Conservation (phyloP, 495 filamentous ascomycete species). For the Neurospora sp. region DNA sequence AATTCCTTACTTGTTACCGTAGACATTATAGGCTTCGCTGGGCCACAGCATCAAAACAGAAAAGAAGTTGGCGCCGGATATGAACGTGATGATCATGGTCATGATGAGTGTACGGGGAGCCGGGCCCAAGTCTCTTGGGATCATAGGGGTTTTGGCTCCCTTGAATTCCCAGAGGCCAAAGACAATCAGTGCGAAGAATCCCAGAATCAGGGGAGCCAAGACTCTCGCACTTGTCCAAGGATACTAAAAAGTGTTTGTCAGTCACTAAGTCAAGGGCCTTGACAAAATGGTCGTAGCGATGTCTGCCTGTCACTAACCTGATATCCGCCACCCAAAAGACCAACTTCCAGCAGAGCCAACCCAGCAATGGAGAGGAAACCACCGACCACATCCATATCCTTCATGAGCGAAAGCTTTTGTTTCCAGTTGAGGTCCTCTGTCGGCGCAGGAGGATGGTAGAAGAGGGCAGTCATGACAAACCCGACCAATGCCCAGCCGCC, state of each 20-base stretch:
- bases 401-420: slow-evolving; percentile 40
- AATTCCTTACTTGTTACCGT: slow-evolving; percentile 46
- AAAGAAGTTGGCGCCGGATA: slow-evolving; percentile 68
- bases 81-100: slow-evolving; percentile 63
- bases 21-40: slow-evolving; percentile 64
- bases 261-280: not conserved
- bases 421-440: slow-evolving; percentile 42
- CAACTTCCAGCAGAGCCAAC: slow-evolving; percentile 55
- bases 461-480: slow-evolving; percentile 48
- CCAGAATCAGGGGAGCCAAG: slow-evolving; percentile 49
- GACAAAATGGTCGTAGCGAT: not conserved
- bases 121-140: slow-evolving; percentile 52
- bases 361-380: slow-evolving; percentile 57
- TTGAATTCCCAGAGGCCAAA: slow-evolving; percentile 58
- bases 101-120: slow-evolving; percentile 52
- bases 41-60: slow-evolving; percentile 67
- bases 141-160: slow-evolving; percentile 54
- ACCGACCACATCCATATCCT: slow-evolving; percentile 55
- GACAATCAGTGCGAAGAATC: slow-evolving; percentile 41
- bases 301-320: slow-evolving; percentile 19
- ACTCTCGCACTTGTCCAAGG: slow-evolving; percentile 29
- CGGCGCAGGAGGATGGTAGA: slow-evolving; percentile 59
- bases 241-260: slow-evolving; percentile 7
- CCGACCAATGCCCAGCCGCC: slow-evolving; percentile 53
- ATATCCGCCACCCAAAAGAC: slow-evolving; percentile 61